Evolutionary conservation across 257 asterid species (phyloP), one percentile per base, ranked within the genome.

Genomic region (Fraxinus anomala): DNA sequence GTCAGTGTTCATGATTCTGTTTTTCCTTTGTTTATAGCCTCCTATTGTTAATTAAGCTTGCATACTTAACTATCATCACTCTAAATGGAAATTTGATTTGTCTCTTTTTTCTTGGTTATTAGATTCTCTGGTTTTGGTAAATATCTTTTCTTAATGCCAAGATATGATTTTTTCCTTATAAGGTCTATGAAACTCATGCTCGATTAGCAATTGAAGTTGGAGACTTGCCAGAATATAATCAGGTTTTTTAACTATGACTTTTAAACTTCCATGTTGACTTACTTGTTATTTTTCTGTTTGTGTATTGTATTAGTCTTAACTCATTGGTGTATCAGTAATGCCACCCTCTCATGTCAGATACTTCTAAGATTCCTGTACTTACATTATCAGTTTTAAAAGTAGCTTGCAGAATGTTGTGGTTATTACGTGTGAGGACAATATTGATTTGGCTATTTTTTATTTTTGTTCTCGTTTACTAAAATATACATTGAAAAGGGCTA

Each of bases 171-270:
- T 80, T 83, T n/a, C 77, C 74, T 86, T 86, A 0, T 74, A 85
- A 96, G 99, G 99, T 96, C 21, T 96, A 96, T 80, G 99, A 96
- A 89, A 92, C 96, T 82, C 99, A 93, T 89, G 99, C 96, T 82
- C 95, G 98, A 77, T 81, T 91, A 79, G 97, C 99, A 30, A 93
- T 96, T 72, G 98, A 93, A 90, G 87, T 78, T 83, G 99, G 97
- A 70, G 99, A 96, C 82, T 83, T 96, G 90, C 82, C 97, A 31
- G 99, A 96, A 88, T 92, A 79, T 84, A 96, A 96, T 86, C 99
- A 96, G 98, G 99, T 93, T 80, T 36, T 83, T 81, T 65, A 74
- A 23, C 40, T 81, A 71, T 42, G 42, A 81, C 79, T 77, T 77
- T 70, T 40, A 36, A 37, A 68, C 66, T 23, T 30, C 79, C 70